A percentile compares a stretch with the other conserved stretches of the same genome.
phyloP scores from a whole-genome alignment of 108 stramenopile genomes.

The Epithemia pelagica region DNA sequence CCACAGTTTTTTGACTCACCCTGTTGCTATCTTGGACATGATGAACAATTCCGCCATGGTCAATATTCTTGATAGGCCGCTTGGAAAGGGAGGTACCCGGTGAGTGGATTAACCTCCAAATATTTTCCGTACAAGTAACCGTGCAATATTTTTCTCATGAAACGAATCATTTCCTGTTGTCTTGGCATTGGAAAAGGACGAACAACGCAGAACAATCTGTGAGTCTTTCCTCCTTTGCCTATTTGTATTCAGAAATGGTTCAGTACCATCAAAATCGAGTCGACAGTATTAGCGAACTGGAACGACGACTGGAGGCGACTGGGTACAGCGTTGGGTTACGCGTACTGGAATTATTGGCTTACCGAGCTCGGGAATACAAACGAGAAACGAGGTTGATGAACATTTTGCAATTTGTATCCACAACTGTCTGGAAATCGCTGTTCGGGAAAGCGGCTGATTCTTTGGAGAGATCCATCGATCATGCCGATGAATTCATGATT shows the following conservation, averaged over 20 bases:
- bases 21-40: too few species aligned
- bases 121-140: neutral
- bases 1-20: too few species aligned
- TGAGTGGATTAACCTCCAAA: constrained; percentile 14
- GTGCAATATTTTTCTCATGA: neutral
- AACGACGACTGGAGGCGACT: constrained; percentile 81
- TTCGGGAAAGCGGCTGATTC: constrained; percentile 94
- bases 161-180: too few species aligned
- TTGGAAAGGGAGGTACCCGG: constrained; percentile 54
- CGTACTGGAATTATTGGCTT: constrained; percentile 84
- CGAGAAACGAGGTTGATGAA: constrained; percentile 81
- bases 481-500: constrained; percentile 95
- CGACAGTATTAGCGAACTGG: constrained; percentile 85
- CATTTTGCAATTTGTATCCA: constrained; percentile 88
- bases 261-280: constrained; percentile 92
- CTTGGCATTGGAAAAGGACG: too few species aligned
- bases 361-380: constrained; percentile 71
- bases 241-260: constrained; percentile 92
- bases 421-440: constrained; percentile 87
- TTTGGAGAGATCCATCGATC: constrained; percentile 88
- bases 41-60: constrained; percentile 25
- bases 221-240: constrained; percentile 87
- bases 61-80: constrained; percentile 59
- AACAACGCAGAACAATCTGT: constrained; percentile 26
- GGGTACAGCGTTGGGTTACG: constrained; percentile 92